Conservation (phyloP, 129 eudicot species). For the Ambrosia trifida region DNA sequence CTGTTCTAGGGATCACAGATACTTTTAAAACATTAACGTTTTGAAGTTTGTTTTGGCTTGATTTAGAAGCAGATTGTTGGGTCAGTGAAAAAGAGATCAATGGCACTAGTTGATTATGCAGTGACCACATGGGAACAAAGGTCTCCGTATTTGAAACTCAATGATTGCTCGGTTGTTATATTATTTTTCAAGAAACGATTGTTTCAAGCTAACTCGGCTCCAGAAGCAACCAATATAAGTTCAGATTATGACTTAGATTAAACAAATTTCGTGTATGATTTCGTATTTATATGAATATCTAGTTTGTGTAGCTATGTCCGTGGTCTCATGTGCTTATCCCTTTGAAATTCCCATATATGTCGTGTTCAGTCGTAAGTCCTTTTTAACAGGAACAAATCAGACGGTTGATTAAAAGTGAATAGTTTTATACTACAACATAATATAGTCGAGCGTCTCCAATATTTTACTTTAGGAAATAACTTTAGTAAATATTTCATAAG, state of each 20-base stretch:
- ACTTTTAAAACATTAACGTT: not conserved
- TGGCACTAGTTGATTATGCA: constrained; percentile 55
- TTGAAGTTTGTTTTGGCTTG: not conserved
- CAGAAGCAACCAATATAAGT: constrained; percentile 37
- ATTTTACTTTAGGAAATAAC: no score
- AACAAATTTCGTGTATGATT: no score
- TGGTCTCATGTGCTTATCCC: no score
- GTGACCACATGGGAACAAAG: constrained; percentile 61
- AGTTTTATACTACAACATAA: not conserved
- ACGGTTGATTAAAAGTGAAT: not conserved
- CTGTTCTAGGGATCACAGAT: not conserved
- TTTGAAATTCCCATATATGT: no score
- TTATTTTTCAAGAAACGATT: constrained; percentile 50
- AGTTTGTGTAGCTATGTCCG: not conserved
- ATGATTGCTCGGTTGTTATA: constrained; percentile 61
- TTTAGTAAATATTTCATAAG: not conserved
- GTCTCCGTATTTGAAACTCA: constrained; percentile 50
- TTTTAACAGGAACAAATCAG: not conserved
- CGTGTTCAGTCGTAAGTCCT: no score
- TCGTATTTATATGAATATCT: constrained; percentile 23
- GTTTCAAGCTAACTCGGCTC: constrained; percentile 38
- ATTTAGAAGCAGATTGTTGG: constrained; percentile 46
- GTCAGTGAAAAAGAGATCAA: constrained; percentile 55
- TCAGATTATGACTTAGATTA: constrained; percentile 25
- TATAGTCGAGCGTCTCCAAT: not conserved